Evolutionary conservation across 495 filamentous ascomycete genomes (phyloP).

Genomic region (Penicillium pancosmium): DNA sequence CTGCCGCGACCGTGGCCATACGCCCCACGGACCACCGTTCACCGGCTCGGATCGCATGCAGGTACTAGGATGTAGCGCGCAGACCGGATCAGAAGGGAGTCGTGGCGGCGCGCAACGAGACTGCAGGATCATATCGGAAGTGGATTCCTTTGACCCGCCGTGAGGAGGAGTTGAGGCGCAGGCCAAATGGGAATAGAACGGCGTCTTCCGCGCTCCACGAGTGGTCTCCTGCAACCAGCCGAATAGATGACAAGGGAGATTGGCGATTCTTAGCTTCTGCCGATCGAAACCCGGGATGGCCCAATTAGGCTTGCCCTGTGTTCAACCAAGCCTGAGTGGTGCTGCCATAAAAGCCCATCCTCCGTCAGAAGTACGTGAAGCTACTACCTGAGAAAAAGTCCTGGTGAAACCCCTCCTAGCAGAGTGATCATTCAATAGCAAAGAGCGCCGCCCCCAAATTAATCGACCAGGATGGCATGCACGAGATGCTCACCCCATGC

Average conservation of each 20-base stretch:
- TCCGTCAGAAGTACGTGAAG: background rate
- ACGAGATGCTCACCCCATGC: background rate
- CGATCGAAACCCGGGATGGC: background rate
- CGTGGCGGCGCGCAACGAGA: conserved; percentile 16
- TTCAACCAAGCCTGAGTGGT: background rate
- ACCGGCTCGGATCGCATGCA: conserved; percentile 40
- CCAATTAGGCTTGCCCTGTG: background rate
- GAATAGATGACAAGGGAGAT: conserved; percentile 19
- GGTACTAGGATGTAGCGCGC: conserved; percentile 35
- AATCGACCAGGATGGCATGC: background rate
- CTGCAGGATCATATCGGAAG: conserved; percentile 17
- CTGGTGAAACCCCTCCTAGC: conserved; percentile 1
- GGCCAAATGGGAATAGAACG: conserved; percentile 19
- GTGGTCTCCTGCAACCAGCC: conserved; percentile 20
- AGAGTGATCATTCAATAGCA: background rate
- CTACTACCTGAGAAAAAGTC: conserved; percentile 1
- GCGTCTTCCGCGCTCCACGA: conserved; percentile 20
- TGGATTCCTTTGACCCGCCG: conserved; percentile 4
- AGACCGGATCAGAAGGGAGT: conserved; percentile 17
- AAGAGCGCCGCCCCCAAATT: background rate
- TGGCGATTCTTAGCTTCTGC: conserved; percentile 12
- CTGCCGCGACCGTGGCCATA: conserved; percentile 22
- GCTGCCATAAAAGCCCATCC: background rate
- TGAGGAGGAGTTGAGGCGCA: background rate
- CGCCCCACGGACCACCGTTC: conserved; percentile 35